phyloP scores from a whole-genome alignment of 2,329 filamentous ascomycete species.

The Periglandula ipomoeae region DNA sequence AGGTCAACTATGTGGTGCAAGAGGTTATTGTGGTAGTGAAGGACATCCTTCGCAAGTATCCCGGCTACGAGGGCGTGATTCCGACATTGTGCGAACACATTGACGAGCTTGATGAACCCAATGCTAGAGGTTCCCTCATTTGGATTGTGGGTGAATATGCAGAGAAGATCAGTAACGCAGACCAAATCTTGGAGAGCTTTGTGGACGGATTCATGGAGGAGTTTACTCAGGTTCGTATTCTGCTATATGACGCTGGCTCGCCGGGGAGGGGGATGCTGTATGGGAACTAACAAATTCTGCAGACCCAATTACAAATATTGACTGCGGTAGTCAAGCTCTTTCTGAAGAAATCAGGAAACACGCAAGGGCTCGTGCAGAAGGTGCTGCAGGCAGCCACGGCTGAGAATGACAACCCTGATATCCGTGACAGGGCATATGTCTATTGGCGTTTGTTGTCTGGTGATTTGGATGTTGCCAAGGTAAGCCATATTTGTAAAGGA shows the following conservation, averaged over 20 bases:
- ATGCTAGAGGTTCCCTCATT: conserved; percentile 82
- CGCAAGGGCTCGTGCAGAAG: conserved; percentile 85
- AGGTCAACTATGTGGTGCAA: conserved; percentile 98
- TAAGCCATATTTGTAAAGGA: conserved; percentile 21
- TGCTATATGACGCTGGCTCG: not conserved
- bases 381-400: conserved; percentile 87
- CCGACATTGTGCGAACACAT: conserved; percentile 94
- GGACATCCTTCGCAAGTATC: conserved; percentile 95
- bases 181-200: conserved; percentile 83
- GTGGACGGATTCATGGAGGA: conserved; percentile 94
- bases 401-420: conserved; percentile 96
- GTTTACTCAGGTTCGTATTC: conserved; percentile 67
- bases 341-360: conserved; percentile 89
- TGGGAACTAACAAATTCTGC: conserved; percentile 7
- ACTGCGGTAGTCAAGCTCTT: conserved; percentile 97
- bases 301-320: conserved; percentile 97
- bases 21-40: conserved; percentile 99
- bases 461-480: conserved; percentile 83
- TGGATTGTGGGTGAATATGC: conserved; percentile 99
- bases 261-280: not conserved
- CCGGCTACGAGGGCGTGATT: conserved; percentile 96
- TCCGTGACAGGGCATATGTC: conserved; percentile 91
- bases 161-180: conserved; percentile 98
- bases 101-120: conserved; percentile 90
- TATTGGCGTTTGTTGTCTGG: conserved; percentile 96